Percentiles rank a stretch among this genome's conserved stretches.
These are phyloP conservation scores for Xylaria sp. DNA, from an alignment of 2,329 filamentous ascomycete genomes.

Conservation along the genomic window DNA sequence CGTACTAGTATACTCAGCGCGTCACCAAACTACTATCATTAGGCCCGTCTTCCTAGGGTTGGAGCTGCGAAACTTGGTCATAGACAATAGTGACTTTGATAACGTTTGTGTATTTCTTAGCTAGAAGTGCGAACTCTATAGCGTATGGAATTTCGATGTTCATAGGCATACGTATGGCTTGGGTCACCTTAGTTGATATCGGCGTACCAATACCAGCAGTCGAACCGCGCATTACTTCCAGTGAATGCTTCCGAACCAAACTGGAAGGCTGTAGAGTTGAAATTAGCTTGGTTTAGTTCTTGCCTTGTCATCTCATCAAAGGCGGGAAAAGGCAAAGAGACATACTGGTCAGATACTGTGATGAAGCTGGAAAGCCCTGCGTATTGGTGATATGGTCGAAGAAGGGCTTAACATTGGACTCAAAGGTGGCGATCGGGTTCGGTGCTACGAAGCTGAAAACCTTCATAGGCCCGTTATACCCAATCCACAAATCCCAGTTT, in stretches of 20 bases:
- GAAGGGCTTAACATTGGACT: conserved; percentile 34
- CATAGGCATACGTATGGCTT: neutral
- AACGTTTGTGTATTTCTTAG: neutral
- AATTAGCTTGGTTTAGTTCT: conserved; percentile 5
- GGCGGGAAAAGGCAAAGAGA: neutral
- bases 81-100: neutral
- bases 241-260: conserved; percentile 37
- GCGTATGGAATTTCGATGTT: neutral
- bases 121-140: neutral
- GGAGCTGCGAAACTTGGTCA: neutral
- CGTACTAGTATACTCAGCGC: neutral
- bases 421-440: conserved; percentile 26
- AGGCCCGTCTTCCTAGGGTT: neutral
- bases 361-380: conserved; percentile 33
- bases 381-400: conserved; percentile 30
- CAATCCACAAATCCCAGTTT: conserved; percentile 33
- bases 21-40: neutral
- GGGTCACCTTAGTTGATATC: conserved; percentile 28
- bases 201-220: conserved; percentile 35
- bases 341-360: conserved; percentile 36
- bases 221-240: conserved; percentile 30
- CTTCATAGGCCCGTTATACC: conserved; percentile 37
- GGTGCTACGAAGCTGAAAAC: conserved; percentile 37
- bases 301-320: neutral
- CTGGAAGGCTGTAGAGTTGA: conserved; percentile 25